Base-by-base conservation (phyloP, 305 asterid species). In the Plantago lanceolata region DNA sequence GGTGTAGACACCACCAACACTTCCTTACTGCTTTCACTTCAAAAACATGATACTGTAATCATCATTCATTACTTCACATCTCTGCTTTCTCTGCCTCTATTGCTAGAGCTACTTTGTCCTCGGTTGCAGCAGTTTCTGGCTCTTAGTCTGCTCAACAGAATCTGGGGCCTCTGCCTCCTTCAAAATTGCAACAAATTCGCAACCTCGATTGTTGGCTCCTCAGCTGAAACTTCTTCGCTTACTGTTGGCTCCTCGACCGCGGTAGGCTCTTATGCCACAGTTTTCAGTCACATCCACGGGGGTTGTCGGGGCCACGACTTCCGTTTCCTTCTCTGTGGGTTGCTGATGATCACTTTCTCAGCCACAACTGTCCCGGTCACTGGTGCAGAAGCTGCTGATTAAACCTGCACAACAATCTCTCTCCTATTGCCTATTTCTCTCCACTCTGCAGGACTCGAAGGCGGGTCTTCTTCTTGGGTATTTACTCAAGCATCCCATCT, bases 281-380 rank as follows among this genome's bases (percentile, higher is more conserved):
- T 58, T 74, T 26, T 75, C 72, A 5, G 64, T 63, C 11, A 49
- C 74, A 35, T 71, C 78, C 26, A 60, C 75, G 17, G 58, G 67
- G 2, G 48, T 55, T 15, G 5, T 69, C 0, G 80, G 62, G 0
- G 64, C 68, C 28, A 24, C 70, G 1, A n/a, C 72, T 12, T 26
- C 64, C 55, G 61, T 72, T 47, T 50, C 63, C 17, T 16, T 60
- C 56, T 70, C 79, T 4, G 62, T 51, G 24, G 66, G 28, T n/a
- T n/a, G 50, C 69, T 40, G 47, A n/a, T 55, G 67, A 57, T 51
- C 63, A 65, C 73, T 47, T 50, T 45, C 69, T 71, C 79, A 16
- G 65, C 19, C 6, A 70, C 45, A 35, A 59, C 63, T 4, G 63
- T 59, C 70, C 71, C 73, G 7, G 71, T n/a, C n/a, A 70, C 73